Evolutionary conservation across 441 rosid species (phyloP).

Genomic region (Pelargonium fulgidum): DNA sequence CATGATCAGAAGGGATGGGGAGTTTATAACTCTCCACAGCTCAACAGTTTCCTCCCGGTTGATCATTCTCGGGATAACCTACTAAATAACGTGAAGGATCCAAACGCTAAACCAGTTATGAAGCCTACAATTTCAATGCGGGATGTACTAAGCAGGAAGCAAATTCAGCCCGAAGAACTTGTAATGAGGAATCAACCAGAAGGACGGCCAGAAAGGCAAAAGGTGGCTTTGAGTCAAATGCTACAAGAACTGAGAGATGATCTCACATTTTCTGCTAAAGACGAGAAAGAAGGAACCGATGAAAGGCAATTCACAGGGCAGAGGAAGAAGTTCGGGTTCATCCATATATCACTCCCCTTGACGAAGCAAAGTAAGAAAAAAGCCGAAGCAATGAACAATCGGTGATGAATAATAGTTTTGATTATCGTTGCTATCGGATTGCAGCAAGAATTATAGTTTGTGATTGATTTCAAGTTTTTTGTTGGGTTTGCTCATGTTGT

Average conservation of each 20-base stretch:
- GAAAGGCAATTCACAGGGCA: slow-evolving; percentile 51
- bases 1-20: slow-evolving; percentile 36
- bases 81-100: slow-evolving; percentile 26
- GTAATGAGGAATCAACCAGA: slow-evolving; percentile 40
- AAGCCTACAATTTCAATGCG: slow-evolving; percentile 81
- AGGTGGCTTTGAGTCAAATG: slow-evolving; percentile 80
- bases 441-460: background rate
- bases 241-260: slow-evolving; percentile 69
- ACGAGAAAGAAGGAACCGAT: slow-evolving; percentile 37
- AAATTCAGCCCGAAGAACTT: slow-evolving; percentile 43
- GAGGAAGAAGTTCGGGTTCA: slow-evolving; percentile 86
- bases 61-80: slow-evolving; percentile 38
- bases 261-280: slow-evolving; percentile 37
- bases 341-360: slow-evolving; percentile 78
- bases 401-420: slow-evolving; percentile 15
- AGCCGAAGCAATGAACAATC: slow-evolving; percentile 30
- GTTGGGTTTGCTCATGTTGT: slow-evolving; percentile 3
- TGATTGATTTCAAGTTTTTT: background rate
- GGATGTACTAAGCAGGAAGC: slow-evolving; percentile 72
- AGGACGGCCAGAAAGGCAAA: slow-evolving; percentile 34
- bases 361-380: slow-evolving; percentile 69
- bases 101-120: slow-evolving; percentile 42
- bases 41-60: slow-evolving; percentile 36
- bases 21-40: slow-evolving; percentile 31
- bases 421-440: background rate